Evolutionary conservation across 495 filamentous ascomycete species (phyloP).

Genomic region (Polyplosphaeria fusca): DNA sequence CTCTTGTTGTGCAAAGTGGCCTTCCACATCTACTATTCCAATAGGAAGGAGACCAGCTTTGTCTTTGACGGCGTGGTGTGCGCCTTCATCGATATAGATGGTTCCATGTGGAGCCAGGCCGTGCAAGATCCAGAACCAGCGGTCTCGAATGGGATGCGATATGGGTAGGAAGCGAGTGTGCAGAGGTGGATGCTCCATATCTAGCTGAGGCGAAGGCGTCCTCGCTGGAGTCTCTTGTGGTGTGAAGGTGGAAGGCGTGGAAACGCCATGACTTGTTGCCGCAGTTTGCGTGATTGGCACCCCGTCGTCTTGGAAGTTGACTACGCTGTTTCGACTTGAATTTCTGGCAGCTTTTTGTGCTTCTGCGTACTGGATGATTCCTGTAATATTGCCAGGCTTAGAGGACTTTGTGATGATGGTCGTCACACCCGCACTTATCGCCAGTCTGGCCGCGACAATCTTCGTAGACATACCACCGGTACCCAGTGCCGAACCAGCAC

Average conservation of each 20-base stretch:
- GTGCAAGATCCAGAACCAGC: constrained; percentile 95
- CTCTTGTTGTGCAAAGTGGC: constrained; percentile 87
- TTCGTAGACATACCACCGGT: constrained; percentile 99
- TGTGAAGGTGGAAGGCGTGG: constrained; percentile 17
- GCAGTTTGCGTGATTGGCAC: constrained; percentile 21
- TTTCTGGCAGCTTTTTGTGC: constrained; percentile 34
- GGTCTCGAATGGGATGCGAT: constrained; percentile 80
- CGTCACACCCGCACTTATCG: constrained; percentile 91
- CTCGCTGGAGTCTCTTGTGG: constrained; percentile 18
- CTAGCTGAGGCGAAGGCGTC: constrained; percentile 21
- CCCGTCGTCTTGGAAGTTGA: constrained; percentile 16
- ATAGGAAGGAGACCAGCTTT: constrained; percentile 90
- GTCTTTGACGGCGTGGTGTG: constrained; percentile 68
- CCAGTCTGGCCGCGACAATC: constrained; percentile 89
- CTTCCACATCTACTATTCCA: constrained; percentile 85
- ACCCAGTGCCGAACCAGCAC: constrained; percentile 80
- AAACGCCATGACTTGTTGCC: constrained; percentile 11
- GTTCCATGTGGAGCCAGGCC: constrained; percentile 90
- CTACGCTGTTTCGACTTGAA: constrained; percentile 24
- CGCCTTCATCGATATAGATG: constrained; percentile 86
- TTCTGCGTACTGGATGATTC: constrained; percentile 82
- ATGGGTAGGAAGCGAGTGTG: constrained; percentile 93
- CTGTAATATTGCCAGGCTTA: constrained; percentile 84
- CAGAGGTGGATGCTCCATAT: constrained; percentile 52
- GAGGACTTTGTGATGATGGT: constrained; percentile 91